Base-by-base conservation (phyloP, 345 rosid species). In the Bruguiera gymnorhiza region DNA sequence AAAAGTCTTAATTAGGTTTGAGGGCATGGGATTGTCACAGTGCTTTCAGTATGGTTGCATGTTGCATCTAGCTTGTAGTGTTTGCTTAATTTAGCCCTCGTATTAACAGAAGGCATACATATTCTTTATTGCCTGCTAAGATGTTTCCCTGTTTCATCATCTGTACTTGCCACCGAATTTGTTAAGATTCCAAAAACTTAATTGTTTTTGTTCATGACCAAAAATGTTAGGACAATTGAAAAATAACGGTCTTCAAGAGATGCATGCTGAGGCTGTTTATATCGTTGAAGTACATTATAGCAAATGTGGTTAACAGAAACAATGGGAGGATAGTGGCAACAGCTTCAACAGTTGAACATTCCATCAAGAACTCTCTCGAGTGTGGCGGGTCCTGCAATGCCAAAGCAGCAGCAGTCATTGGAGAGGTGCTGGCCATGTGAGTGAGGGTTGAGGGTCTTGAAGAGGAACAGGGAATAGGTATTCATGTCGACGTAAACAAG, bases 371-470 rank as follows among this genome's bases (percentile, higher is more conserved):
- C 76, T 79, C 90, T 0, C 81, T 86, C 21, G 96, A 89, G 78
- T 91, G 96, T 66, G 89, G 90, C 4, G 85, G 94, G 55, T 79
- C 91, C 43, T 83, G 89, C 80, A 91, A 89, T 70, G 94, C 92
- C 51, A 89, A 93, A 70, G 89, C 92, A 2, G 94, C 97, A 6
- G 72, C 85, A 31, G 81, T 89, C 16, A 87, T 88, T 0, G 94
- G 97, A 58, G 90, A 91, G 80, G 98, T 88, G 75, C 70, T 89
- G 76, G 91, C 94, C 0, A 89, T 91, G 98, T 76, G 89, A 68
- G 83, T 89, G 32, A 93, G 83, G 80, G 90, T 86, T 56, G 89
- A 89, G 29, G 81, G 92, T 31, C 88, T 93, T 34, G 94, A 93
- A 67, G 83, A 85, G 43, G 97, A 92, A 29, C 83, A 84, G 30